Base-by-base conservation (phyloP, 805 yeast genomes). In the Saturnispora quitensis region DNA sequence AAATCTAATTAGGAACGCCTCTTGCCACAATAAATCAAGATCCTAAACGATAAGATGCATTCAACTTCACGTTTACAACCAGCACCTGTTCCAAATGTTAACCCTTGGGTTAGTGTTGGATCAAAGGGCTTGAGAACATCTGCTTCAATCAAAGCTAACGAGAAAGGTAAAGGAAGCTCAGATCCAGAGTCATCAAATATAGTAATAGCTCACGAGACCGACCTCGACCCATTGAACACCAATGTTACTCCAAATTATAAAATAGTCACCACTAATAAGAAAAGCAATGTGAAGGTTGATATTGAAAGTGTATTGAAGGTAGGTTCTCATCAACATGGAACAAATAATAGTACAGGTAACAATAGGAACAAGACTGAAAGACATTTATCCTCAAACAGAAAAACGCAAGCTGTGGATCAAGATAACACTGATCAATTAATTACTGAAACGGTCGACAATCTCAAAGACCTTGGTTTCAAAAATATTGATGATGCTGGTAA, bases 51-150 rank as follows among this genome's bases (percentile, higher is more conserved):
- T 9, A 34, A 17, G 18, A 44, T 44, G 47, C 40, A 44, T 18
- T 18, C 27, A 18, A 44, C 47, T 25, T 27, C 47, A 17, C 50
- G 40, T 28, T 28, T 47, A 22, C 61, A 55, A 10, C 68, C 68
- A 6, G 68, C 68, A 3, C 68, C 68, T 2, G 62, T 62, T 27
- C 68, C 68, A 4, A 52, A 55, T 31, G 55, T 52, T 2, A 64
- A 61, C 44, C 62, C 66, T 1, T 64, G 68, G 68, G 49, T 50
- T 13, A 44, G 45, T 25, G 43, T 36, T n/a, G 33, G 50, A 31
- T 5, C 48, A 12, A 31, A 34, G 33, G 42, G 46, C 24, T 43
- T 43, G 28, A 50, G 46, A n/a, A 20, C 49, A 13, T 43, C 40
- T 17, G 38, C 38, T n/a, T 34, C 4, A 9, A 15, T n/a, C 4